phyloP scores from a whole-genome alignment of 2,329 filamentous ascomycete genomes.

The Pseudocercospora pini-densiflorae region DNA sequence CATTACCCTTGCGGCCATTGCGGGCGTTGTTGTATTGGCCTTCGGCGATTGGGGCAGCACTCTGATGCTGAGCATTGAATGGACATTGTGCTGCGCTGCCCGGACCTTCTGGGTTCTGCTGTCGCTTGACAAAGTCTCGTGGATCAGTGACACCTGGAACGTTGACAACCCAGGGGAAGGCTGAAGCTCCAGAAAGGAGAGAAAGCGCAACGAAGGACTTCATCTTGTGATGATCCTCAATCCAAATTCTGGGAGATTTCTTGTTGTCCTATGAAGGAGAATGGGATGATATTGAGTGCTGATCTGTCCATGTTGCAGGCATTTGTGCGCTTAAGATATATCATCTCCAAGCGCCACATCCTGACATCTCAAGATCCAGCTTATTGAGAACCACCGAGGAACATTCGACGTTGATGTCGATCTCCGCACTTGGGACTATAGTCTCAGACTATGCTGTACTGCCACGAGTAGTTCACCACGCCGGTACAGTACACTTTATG shows the following conservation, averaged over 20 bases:
- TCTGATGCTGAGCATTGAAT: slow-evolving; percentile 45
- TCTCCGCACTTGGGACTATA: slow-evolving; percentile 5
- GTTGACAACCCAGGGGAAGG: slow-evolving; percentile 47
- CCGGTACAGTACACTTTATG: not conserved
- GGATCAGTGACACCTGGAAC: slow-evolving; percentile 34
- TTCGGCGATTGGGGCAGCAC: slow-evolving; percentile 40
- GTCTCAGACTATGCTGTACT: slow-evolving; percentile 10
- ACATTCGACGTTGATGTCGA: slow-evolving; percentile 8
- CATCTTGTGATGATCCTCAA: slow-evolving; percentile 25
- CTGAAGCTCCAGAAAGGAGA: slow-evolving; percentile 34
- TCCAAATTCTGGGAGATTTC: not conserved
- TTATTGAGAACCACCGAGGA: slow-evolving; percentile 17
- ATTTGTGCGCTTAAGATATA: slow-evolving; percentile 12
- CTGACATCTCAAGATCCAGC: not conserved
- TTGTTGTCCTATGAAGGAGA: not conserved
- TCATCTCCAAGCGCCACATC: slow-evolving; percentile 4
- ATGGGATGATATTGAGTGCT: slow-evolving; percentile 11
- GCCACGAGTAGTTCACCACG: slow-evolving; percentile 10
- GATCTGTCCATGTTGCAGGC: slow-evolving; percentile 7
- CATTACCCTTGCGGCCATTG: slow-evolving; percentile 48
- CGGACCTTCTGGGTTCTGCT: slow-evolving; percentile 39
- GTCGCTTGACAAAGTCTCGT: slow-evolving; percentile 25
- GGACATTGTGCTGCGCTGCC: slow-evolving; percentile 42
- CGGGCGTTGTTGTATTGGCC: slow-evolving; percentile 50
- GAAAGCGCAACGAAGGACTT: slow-evolving; percentile 32